A percentile compares a stretch with the other conserved stretches of the same genome.
Conservation (phyloP, 352 stramenopile species). For the Halophytophthora batemanensis region DNA sequence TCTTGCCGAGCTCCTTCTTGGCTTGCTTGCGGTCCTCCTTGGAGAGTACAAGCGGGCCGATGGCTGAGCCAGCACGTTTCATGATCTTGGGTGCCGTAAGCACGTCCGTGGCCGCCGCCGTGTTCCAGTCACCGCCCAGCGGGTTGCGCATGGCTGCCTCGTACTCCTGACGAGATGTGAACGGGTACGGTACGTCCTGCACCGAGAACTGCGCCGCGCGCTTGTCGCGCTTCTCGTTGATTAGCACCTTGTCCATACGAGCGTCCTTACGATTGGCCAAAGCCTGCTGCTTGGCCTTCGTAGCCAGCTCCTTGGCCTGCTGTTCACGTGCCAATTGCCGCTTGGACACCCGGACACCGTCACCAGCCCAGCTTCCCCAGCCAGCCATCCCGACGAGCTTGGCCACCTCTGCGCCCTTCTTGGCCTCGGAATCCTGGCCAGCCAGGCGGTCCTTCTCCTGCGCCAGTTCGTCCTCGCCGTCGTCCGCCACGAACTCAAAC, state of each 20-base stretch:
- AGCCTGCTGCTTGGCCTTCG: constrained; percentile 71
- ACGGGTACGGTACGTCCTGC: constrained; percentile 96
- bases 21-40: constrained; percentile 85
- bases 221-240: constrained; percentile 90
- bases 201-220: constrained; percentile 84
- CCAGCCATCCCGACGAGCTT: constrained; percentile 84
- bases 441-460: constrained; percentile 89
- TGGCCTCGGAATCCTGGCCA: constrained; percentile 55
- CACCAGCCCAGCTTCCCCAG: constrained; percentile 90
- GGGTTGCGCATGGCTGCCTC: constrained; percentile 95
- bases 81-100: constrained; percentile 94
- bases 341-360: constrained; percentile 71
- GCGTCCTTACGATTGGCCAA: constrained; percentile 68
- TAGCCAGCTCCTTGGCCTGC: constrained; percentile 63
- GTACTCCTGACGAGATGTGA: constrained; percentile 96
- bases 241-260: constrained; percentile 66
- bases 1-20: constrained; percentile 73
- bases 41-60: constrained; percentile 89
- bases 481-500: constrained; percentile 92
- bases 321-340: constrained; percentile 83
- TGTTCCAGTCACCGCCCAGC: constrained; percentile 95
- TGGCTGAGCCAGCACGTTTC: constrained; percentile 90
- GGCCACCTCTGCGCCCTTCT: constrained; percentile 75
- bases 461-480: constrained; percentile 93
- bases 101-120: constrained; percentile 84